phyloP scores from a whole-genome alignment of 2,329 filamentous ascomycete genomes.

The Cladorrhinum sp. region DNA sequence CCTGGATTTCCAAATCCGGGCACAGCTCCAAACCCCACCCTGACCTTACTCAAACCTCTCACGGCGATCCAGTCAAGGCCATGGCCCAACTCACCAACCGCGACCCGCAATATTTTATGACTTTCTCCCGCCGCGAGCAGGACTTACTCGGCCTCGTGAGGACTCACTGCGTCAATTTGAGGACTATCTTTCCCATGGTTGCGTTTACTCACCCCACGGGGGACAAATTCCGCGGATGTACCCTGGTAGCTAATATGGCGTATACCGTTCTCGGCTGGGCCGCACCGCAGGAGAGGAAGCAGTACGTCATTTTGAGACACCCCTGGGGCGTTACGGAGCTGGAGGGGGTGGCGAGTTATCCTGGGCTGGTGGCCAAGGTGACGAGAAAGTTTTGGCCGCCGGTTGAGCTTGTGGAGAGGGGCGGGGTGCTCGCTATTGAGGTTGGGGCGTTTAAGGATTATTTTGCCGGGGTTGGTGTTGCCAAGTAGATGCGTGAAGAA shows the following conservation, averaged over 20 bases:
- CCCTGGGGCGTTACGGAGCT: slow-evolving; percentile 45
- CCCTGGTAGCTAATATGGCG: slow-evolving; percentile 44
- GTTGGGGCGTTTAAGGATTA: slow-evolving; percentile 21
- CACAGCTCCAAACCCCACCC: too few relatives aligned
- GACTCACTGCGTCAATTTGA: slow-evolving; percentile 39
- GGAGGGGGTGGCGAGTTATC: slow-evolving; percentile 38
- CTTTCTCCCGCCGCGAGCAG: neutral
- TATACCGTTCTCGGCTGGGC: slow-evolving; percentile 44
- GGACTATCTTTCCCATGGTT: slow-evolving; percentile 42
- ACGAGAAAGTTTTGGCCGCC: slow-evolving; percentile 22
- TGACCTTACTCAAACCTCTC: too few relatives aligned
- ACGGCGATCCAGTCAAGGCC: too few relatives aligned
- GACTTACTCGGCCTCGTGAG: slow-evolving; percentile 41
- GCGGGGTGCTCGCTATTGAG: slow-evolving; percentile 26
- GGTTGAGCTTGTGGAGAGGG: slow-evolving; percentile 16
- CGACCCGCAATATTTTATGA: too few relatives aligned
- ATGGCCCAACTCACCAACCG: too few relatives aligned
- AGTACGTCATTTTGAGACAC: slow-evolving; percentile 33
- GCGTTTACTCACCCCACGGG: slow-evolving; percentile 36
- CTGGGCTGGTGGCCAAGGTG: slow-evolving; percentile 38
- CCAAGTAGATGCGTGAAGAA: too few relatives aligned
- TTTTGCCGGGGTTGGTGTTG: slow-evolving; percentile 16
- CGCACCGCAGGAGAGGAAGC: slow-evolving; percentile 30
- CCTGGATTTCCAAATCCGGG: too few relatives aligned
- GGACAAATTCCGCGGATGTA: slow-evolving; percentile 34